Base-by-base conservation (phyloP, 768 basidiomycete species). In the Mycena olivaceomarginata region DNA sequence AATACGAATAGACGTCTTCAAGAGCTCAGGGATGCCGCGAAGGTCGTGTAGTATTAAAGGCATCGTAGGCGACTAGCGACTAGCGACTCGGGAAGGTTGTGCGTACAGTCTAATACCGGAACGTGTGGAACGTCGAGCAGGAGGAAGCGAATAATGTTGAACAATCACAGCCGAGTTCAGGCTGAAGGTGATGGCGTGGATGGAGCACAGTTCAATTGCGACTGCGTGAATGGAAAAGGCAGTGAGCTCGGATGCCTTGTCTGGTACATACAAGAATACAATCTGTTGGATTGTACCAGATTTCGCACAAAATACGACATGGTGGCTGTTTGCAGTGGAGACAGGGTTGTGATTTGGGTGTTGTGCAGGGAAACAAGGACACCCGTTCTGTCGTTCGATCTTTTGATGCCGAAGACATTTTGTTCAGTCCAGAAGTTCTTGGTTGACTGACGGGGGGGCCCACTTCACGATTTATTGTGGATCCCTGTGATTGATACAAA, bases 31-130 rank as follows among this genome's bases (percentile, higher is more conserved):
- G 41, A 4, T 12, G n/a, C 53, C 53, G 53, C 1, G 53, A 11
- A 31, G 9, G 59, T 15, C 6, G 39, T n/a, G 8, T 13, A 16
- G 8, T 62, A 16, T 51, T 57, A 57, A 9, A 5, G 40, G 48
- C 48, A n/a, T 64, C 40, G 37, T 51, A 12, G 51, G 22, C 37
- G 67, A 67, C n/a, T 25, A n/a, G n/a, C n/a, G n/a, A n/a, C n/a
- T n/a, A 65, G 64, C 62, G 31, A 41, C 15, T 56, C 11, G 63
- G n/a, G n/a, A n/a, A 72, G 70, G 53, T 8, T n/a, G 59, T 37
- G 51, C 25, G 48, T 16, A 31, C 22, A 66, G 22, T 48, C 71
- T 63, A 72, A 37, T 72, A 66, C 12, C 45, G 39, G 11, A 37
- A 20, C 46, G 46, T 39, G 62, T n/a, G 16, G 69, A 70, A 62